Base-by-base conservation (phyloP, 2,329 filamentous ascomycete genomes). In the Epichloe gansuensis region DNA sequence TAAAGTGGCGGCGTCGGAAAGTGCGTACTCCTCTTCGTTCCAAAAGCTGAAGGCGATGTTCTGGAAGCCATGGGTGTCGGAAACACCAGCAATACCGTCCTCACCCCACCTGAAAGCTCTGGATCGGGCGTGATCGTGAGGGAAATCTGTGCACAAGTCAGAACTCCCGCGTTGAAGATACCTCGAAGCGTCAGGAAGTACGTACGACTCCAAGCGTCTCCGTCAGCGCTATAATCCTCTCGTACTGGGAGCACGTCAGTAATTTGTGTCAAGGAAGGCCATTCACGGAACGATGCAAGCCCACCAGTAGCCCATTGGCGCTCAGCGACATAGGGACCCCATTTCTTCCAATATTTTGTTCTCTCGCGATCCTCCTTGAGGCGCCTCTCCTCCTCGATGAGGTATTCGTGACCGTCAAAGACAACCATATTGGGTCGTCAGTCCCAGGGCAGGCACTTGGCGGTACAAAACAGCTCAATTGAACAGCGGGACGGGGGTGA, bases 11-110 rank as follows among this genome's bases (percentile, higher is more conserved):
- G 27, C 27, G 17, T 17, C 34, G 31, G n/a, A 36, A 8, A 5
- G 39, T 11, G 34, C 46, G 38, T 68, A 95, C 89, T 97, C 91
- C 73, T 96, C 82, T 68, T 89, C 90, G 66, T 97, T 97, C 91
- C 91, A 97, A 68, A 97, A 97, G 50, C 89, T 82, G 74, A 97
- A 96, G 3, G 87, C 88, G 67, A 97, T 85, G 68, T 97, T 95
- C 69, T 95, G 87, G 51, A 85, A 72, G 55, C 89, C 89, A 65
- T 97, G 91, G 15, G 87, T 89, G 66, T 96, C 90, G 57, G 71
- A 95, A 31, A 97, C 89, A 65, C 91, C 91, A 52, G 91, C 89
- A 69, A 97, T 97, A 57, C 91, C 91, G 66, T 97, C 91, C 66
- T 97, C 91, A 56, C 91, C 91, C 91, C 91, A 97, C 63, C 91